Evolutionary conservation across 176 grass and related monocot species (phyloP), one percentile per base, ranked within the genome.

Genomic region (Zoysia japonica): DNA sequence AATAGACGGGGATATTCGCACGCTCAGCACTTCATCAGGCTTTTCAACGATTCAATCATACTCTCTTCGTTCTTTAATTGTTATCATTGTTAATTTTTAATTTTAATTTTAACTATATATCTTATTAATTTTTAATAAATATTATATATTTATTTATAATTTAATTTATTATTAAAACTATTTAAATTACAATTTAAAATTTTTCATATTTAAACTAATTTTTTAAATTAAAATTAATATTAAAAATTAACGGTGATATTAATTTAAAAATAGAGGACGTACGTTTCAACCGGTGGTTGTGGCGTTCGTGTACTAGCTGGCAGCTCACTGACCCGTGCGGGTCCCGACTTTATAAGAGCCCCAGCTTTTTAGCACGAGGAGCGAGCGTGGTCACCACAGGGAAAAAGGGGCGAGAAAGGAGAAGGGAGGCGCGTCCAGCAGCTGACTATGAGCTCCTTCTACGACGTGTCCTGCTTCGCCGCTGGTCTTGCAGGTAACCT

Each of bases 391-490:
- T 16, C 37, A 11, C 60, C 37, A 11, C 60, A 11, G 16, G 38
- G 10, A 51, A 59, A 75, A 54, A 57, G 28, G 28, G 46, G 38
- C 4, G 39, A 53, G 70, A 6, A 35, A 63, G n/a, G n/a, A n/a
- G 4, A 49, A 38, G 8, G 12, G 38, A 47, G 38, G 71, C 49
- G 66, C 61, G 37, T 13, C 44, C 43, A 10, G 28, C 28, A 28
- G 28, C 28, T 11, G 47, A 49, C 17, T 17, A 90, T 91, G 89
- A 69, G 56, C 39, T 85, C 85, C 61, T 77, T 90, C 6, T 90
- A 92, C 9, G 85, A 82, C 20, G 3, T 88, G 82, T 83, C 78
- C 78, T 91, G 86, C 82, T 86, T 88, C 39, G 85, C 88, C 28
- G 90, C 90, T 43, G 93, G 93, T 8, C 57, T 84, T 19, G 76